Conservation (phyloP, 2,329 filamentous ascomycete genomes). For the Talaromyces sp. region DNA sequence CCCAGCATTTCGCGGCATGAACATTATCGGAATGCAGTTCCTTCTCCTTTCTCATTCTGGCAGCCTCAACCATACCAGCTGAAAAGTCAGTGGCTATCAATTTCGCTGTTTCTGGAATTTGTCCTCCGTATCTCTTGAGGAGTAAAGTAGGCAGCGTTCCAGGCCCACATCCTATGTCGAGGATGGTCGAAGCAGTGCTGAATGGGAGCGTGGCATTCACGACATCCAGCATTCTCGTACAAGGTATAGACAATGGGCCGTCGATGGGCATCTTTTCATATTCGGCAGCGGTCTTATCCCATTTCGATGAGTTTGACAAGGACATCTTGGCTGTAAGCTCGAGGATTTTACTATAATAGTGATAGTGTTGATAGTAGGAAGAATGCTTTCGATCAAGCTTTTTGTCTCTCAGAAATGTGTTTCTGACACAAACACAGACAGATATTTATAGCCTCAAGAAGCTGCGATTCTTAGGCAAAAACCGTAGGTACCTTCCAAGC, state of each 20-base stretch:
- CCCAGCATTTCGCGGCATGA: neutral
- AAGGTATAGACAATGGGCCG: neutral
- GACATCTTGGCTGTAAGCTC: neutral
- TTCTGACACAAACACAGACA: neutral
- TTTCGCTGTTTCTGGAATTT: neutral
- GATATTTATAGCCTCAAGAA: neutral
- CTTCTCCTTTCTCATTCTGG: neutral
- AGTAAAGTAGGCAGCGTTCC: constrained; percentile 12
- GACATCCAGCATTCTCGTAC: constrained; percentile 3
- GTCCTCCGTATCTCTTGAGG: constrained; percentile 2
- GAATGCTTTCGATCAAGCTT: neutral
- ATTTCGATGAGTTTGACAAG: neutral
- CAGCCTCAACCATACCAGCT: constrained; percentile 12
- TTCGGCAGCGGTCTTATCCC: constrained; percentile 10
- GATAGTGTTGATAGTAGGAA: neutral
- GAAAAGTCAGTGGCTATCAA: constrained; percentile 13
- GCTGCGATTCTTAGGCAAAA: neutral
- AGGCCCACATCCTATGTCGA: constrained; percentile 13
- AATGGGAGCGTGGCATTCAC: constrained; percentile 2
- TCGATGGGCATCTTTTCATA: constrained; percentile 4
- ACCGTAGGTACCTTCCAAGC: too few relatives aligned
- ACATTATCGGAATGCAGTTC: neutral
- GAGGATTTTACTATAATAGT: neutral
- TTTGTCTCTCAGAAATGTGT: neutral
- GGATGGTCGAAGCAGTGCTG: constrained; percentile 4